Evolutionary conservation across 768 basidiomycete genomes (phyloP), one percentile per base, ranked within the genome.

Genomic region (Amanita pseudoporphyria): DNA sequence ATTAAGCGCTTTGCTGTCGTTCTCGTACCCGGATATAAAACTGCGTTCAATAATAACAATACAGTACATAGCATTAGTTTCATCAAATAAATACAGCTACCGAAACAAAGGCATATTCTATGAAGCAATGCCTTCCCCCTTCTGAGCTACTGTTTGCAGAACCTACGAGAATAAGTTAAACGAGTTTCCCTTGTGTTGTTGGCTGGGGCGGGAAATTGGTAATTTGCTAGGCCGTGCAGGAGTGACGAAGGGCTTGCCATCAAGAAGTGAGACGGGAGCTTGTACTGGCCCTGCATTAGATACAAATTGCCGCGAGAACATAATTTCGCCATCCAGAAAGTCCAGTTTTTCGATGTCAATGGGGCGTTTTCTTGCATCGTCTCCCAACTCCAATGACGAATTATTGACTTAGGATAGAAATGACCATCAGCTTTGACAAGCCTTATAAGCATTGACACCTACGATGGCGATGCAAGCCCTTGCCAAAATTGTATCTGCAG

Each of bases 401-500:
- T 55, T 82, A 75, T 50, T 80, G 69, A 5, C 70, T 43, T 28
- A n/a, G 9, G 16, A 16, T 6, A 16, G 4, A 9, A 6, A 9
- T 9, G 21, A 16, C 28, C 26, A 30, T 43, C 26, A 43, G 41
- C 6, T 28, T 43, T 10, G 18, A 16, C 14, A 28, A 31, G n/a
- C 18, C 28, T 28, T 28, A n/a, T 9, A 22, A 45, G 45, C 26
- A 16, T 16, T 37, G 16, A 13, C 7, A 67, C 84, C 67, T 54
- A 88, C 86, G 66, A 62, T 82, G 81, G 18, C 73, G 74, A 50
- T 72, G 64, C 51, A 90, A 67, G 19, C 87, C 87, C 62, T 84
- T 86, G 51, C 82, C 84, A 57, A 89, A 89, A 67, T 89, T 88
- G 57, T 77, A 60, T 31, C 80, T 74, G 60, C 86, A 88, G 53